Evolutionary conservation across 108 stramenopile species (phyloP), one percentile per base, ranked within the genome.

Genomic region (Discostella pseudostelligera): DNA sequence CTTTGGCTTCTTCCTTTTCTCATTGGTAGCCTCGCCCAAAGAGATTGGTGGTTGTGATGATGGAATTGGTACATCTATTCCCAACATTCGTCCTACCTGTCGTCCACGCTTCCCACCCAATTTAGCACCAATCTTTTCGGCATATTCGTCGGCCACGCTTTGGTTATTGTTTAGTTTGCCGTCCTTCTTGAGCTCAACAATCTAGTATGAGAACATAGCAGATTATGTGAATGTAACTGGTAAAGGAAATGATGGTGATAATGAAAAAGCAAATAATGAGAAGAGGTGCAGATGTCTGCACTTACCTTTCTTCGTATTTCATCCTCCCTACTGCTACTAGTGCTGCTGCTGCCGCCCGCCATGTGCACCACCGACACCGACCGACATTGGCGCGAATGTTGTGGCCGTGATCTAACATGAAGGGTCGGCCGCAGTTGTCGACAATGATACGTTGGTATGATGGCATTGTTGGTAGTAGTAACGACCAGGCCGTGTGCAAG

Each of bases 221-320:
- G 32, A 32, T 32, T 3, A 32, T 32, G 32, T 32, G 32, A 32
- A 5, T 32, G 32, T 5, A 32, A 5, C n/a, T 32, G 32, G 3
- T 5, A 32, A 43, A 22, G n/a, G 3, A 22, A 44, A 60, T 42
- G 35, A 36, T 19, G 24, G 7, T n/a, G 22, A 14, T 10, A 9
- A 32, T 62, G 32, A 62, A 47, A 14, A 36, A 14, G 8, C 1
- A 43, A 3, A 43, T 43, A 5, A 22, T 2, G 4, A 5, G 4
- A 22, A 22, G 8, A 59, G n/a, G 42, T 24, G n/a, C 40, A 59
- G 17, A 43, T 9, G 20, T 14, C 14, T 5, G 12, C 39, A 51
- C 59, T 49, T n/a, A 69, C 69, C 59, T 89, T 84, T 55, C 73
- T 67, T 25, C 84, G 70, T 55, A 89, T 89, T 59, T 89, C 85